A percentile compares a stretch with the other conserved stretches of the same genome.
phyloP scores from a whole-genome alignment of 1,284 basidiomycete genomes.

The Trichosporon sp. region DNA sequence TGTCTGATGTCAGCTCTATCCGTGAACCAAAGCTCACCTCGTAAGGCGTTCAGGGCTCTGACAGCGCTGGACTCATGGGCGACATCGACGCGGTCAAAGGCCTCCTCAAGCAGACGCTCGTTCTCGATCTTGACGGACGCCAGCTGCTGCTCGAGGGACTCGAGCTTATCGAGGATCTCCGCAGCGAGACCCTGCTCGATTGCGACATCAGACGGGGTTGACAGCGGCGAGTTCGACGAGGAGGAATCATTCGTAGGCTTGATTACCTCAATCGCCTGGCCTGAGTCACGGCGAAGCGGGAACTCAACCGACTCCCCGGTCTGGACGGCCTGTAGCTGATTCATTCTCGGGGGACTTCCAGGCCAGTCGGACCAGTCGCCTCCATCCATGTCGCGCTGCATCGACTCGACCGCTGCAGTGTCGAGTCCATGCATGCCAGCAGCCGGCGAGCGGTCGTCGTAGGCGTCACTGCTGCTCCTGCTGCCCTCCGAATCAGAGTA shows the following conservation, averaged over 20 bases:
- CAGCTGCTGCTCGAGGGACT: constrained; percentile 14
- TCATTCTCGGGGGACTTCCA: neutral
- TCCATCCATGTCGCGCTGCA: neutral
- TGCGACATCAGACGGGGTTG: neutral
- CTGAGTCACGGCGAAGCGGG: constrained; percentile 10
- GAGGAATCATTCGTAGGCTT: neutral
- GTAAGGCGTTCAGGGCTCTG: constrained; percentile 8
- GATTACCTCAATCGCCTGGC: neutral
- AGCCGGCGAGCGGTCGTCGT: neutral
- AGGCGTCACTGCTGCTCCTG: neutral
- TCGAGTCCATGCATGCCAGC: neutral
- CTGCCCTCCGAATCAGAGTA: constrained; percentile 3
- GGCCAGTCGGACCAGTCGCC: neutral
- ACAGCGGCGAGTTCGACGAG: neutral
- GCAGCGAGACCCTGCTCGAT: neutral
- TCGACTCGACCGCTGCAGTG: neutral
- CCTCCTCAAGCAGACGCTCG: constrained; percentile 1
- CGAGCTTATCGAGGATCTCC: constrained; percentile 10
- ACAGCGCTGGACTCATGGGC: constrained; percentile 1
- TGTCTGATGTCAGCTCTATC: constrained; percentile 7
- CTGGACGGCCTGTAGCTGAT: neutral
- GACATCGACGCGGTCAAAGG: constrained; percentile 5
- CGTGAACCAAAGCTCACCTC: constrained; percentile 2
- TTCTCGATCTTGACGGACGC: neutral
- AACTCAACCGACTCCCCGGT: constrained; percentile 20